A percentile compares a stretch with the other conserved stretches of the same genome.
phyloP scores from a whole-genome alignment of 768 basidiomycete genomes.

The Galerina marginata region DNA sequence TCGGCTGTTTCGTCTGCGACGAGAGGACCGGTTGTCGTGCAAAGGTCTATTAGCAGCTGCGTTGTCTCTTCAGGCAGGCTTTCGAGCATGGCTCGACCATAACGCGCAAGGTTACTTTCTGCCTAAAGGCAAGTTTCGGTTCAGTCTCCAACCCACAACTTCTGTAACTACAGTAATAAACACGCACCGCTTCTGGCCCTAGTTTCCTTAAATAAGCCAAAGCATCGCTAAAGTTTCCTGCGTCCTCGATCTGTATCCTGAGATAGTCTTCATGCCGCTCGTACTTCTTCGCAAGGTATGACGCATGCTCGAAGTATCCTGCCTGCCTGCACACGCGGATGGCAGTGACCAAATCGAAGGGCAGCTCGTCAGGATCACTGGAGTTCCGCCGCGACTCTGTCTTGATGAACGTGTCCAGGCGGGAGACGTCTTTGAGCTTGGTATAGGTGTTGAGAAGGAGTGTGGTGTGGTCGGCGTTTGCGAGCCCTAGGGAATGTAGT shows the following conservation, averaged over 20 bases:
- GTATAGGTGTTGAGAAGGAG: constrained; percentile 97
- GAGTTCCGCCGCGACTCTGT: constrained; percentile 69
- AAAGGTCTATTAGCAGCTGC: constrained; percentile 88
- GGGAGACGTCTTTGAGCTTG: constrained; percentile 89
- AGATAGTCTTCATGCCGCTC: constrained; percentile 92
- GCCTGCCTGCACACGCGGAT: constrained; percentile 97
- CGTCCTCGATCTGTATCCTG: constrained; percentile 93
- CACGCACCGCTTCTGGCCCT: constrained; percentile 77
- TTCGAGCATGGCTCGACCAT: constrained; percentile 85
- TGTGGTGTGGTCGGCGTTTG: constrained; percentile 96
- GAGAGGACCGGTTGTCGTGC: constrained; percentile 68
- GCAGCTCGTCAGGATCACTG: constrained; percentile 69
- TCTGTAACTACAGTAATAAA: neutral
- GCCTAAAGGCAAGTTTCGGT: constrained; percentile 53
- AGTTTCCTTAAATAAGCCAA: constrained; percentile 79
- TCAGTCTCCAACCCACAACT: too few species aligned
- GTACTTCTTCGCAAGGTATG: constrained; percentile 92
- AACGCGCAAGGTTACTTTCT: constrained; percentile 83
- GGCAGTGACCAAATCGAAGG: constrained; percentile 96
- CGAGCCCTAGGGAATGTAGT: constrained; percentile 85
- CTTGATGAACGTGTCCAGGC: constrained; percentile 92
- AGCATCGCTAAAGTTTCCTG: constrained; percentile 80
- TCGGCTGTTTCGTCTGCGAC: constrained; percentile 6
- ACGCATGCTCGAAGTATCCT: constrained; percentile 94
- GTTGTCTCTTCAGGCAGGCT: constrained; percentile 90